phyloP scores from a whole-genome alignment of 495 filamentous ascomycete species.

The Penicillium coprophilum region DNA sequence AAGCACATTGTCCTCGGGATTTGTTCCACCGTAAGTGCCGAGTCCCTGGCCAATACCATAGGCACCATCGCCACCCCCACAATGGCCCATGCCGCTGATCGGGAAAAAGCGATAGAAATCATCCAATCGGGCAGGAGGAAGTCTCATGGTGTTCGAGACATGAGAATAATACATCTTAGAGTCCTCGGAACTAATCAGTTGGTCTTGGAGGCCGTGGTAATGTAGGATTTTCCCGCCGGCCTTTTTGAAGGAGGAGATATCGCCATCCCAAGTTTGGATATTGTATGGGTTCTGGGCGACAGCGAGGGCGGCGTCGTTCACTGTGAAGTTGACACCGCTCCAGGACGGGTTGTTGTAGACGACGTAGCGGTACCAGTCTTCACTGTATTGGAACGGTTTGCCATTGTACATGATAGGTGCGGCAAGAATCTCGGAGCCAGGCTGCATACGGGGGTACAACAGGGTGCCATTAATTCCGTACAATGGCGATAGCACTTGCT shows the following conservation, averaged over 20 bases:
- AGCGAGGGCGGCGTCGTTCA: conserved; percentile 40
- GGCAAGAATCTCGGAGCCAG: conserved; percentile 39
- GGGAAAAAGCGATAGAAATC: conserved; percentile 61
- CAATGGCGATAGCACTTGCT: conserved; percentile 55
- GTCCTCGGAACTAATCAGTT: conserved; percentile 43
- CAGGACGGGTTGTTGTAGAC: conserved; percentile 53
- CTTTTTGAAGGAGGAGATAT: conserved; percentile 44
- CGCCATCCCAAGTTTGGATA: conserved; percentile 50
- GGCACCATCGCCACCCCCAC: conserved; percentile 52
- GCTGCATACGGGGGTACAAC: conserved; percentile 56
- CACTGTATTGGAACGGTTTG: conserved; percentile 39
- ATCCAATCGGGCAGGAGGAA: conserved; percentile 45
- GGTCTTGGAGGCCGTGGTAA: conserved; percentile 51
- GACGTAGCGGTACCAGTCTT: conserved; percentile 54
- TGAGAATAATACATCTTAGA: conserved; percentile 47
- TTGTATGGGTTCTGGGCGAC: conserved; percentile 46
- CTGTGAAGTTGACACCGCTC: conserved; percentile 41
- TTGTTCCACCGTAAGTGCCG: conserved; percentile 25
- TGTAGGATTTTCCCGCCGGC: conserved; percentile 51
- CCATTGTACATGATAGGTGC: conserved; percentile 39
- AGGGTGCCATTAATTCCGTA: conserved; percentile 50
- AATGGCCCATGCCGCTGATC: conserved; percentile 58
- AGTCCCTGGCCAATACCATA: conserved; percentile 52
- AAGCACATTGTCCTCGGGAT: conserved; percentile 47
- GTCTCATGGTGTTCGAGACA: conserved; percentile 45